Evolutionary conservation across 805 yeast genomes (phyloP).

Genomic region (Saturnispora silvae): DNA sequence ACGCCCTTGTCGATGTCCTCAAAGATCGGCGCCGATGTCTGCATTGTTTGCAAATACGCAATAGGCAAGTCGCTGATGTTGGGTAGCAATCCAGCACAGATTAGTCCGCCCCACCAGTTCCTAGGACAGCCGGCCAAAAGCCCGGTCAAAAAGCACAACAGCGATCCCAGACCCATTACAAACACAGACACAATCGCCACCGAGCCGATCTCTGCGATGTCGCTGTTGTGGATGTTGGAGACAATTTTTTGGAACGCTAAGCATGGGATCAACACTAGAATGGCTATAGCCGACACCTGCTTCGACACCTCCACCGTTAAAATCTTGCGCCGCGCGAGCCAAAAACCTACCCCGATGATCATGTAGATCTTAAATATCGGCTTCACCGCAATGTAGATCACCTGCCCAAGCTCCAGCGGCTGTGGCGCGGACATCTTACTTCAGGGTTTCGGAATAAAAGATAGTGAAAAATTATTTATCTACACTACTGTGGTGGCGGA

Average conservation of each 20-base stretch:
- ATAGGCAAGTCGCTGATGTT: conserved; percentile 79
- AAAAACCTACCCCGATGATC: conserved; percentile 57
- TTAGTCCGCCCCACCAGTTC: conserved; percentile 62
- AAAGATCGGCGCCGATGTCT: conserved; percentile 46
- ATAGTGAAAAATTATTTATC: too few species aligned
- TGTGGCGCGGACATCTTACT: too few species aligned
- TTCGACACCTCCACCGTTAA: conserved; percentile 60
- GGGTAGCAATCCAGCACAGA: conserved; percentile 65
- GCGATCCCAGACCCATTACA: conserved; percentile 25
- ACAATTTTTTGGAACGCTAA: conserved; percentile 68
- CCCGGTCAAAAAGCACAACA: conserved; percentile 28
- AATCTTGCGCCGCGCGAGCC: conserved; percentile 51
- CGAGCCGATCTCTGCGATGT: conserved; percentile 62
- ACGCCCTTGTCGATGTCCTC: conserved; percentile 59
- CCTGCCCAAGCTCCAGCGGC: conserved; percentile 37
- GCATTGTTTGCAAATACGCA: conserved; percentile 69
- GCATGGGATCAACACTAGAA: conserved; percentile 66
- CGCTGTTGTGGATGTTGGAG: conserved; percentile 49
- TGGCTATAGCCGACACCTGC: conserved; percentile 58
- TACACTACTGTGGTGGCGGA: too few species aligned
- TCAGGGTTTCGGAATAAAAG: too few species aligned
- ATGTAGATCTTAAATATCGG: conserved; percentile 77
- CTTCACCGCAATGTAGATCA: conserved; percentile 70
- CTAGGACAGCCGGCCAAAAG: conserved; percentile 47
- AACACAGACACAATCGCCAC: conserved; percentile 38